Base-by-base conservation (phyloP, 2,329 filamentous ascomycete species). In the Boeremia exigua region DNA sequence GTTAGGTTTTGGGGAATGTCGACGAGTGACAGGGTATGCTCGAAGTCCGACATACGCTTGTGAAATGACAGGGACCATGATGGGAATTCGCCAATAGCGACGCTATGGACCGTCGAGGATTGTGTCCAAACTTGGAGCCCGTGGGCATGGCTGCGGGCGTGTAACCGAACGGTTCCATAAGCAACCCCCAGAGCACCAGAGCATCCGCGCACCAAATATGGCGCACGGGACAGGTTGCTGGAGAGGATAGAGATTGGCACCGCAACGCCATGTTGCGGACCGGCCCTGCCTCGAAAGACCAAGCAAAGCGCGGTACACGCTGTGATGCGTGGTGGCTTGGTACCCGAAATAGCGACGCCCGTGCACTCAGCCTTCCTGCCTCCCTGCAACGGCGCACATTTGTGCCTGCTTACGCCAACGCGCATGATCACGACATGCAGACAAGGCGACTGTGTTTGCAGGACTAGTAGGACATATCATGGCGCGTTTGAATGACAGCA, bases 101-200 rank as follows among this genome's bases (percentile, higher is more conserved):
- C 61, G 62, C 62, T 56, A 54, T 61, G 49, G 65, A 56, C 60
- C 62, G 63, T 63, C 59, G 51, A 65, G 62, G 56, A 59, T 48
- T 58, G 60, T 50, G 52, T 60, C 44, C 36, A 52, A 64, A 68
- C 67, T 71, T 69, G 70, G 68, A 71, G 67, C 65, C 67, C 66
- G 67, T 67, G 66, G 65, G 66, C 67, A 71, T 68, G 69, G 70
- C 63, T 65, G 63, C 63, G 62, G 65, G 66, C 62, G 61, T 67
- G 64, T 64, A 71, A 70, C 66, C 68, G 68, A 73, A 73, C 70
- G 62, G 68, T 69, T 72, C 69, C 61, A 69, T 67, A 50, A 68
- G 62, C 65, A 56, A 63, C 63, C 65, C 59, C 65, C 59, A 67
- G 69, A 59, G 56, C 65, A 56, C 62, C 56, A 58, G 57, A 62